Base-by-base conservation (phyloP, 129 eudicot species). In the Artemisia argyi region DNA sequence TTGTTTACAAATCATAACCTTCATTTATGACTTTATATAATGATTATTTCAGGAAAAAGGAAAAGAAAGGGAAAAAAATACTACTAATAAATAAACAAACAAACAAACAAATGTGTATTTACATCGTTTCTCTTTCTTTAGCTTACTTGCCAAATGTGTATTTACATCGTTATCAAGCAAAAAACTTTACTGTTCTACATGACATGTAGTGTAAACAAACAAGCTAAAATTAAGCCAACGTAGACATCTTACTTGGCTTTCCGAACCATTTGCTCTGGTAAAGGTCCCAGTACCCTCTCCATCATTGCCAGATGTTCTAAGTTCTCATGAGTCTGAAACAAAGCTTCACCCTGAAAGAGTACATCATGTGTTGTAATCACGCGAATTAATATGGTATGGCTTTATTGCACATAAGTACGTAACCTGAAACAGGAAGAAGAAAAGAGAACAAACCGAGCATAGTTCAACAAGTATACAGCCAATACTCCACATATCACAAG, bases 241-340 rank as follows among this genome's bases (percentile, higher is more conserved):
- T n/a, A 24, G 7, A 51, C 1, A 5, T 73, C 90, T 82, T 82
- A 90, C 98, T 76, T 79, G 50, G 90, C 92, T 63, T 62, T 87
- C 42, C 61, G 83, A 61, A 81, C 60, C 98, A 93, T 87, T 63
- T 93, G 97, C 77, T 87, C 86, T 1, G 98, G 97, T 56, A 93
- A 75, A 62, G 96, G 96, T 57, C 97, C 97, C 73, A 93, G 79
- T 16, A 93, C 97, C 78, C 90, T 84, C 87, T 93, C 98, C 98
- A 89, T 93, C 98, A 93, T 93, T 59, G 97, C 98, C 78, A 93
- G 71, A 67, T 93, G 98, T 73, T 93, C 98, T 68, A 93, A 78
- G 71, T 93, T 93, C 78, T 93, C 98, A 66, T 93, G 98, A 26
- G 98, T 93, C 62, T 89, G 98, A 65, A 93, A 93, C 78, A 93